Conservation (phyloP, 2,329 filamentous ascomycete species). For the Alternaria longipes region DNA sequence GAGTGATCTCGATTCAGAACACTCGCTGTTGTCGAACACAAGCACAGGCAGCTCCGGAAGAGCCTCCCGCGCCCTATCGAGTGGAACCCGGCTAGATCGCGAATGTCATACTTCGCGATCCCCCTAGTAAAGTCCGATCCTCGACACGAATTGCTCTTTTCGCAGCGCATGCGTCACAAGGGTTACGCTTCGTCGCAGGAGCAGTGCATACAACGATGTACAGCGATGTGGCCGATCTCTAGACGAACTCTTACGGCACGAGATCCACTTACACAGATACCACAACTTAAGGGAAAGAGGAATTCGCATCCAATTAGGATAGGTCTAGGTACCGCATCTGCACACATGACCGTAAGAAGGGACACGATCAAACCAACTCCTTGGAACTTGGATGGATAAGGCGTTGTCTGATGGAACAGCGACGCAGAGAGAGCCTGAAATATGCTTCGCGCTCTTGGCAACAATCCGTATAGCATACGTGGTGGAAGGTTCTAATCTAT, state of each 20-base stretch:
- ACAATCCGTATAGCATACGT: neutral
- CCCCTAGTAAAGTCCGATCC: slow-evolving; percentile 14
- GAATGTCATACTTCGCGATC: slow-evolving; percentile 3
- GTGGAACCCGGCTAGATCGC: neutral
- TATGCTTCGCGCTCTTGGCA: neutral
- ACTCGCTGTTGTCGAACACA: neutral
- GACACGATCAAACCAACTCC: too few species aligned
- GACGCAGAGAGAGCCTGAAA: neutral
- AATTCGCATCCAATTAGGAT: neutral
- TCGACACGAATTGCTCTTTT: slow-evolving; percentile 10
- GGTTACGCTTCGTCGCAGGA: neutral
- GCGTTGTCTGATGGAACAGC: too few species aligned
- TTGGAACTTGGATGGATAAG: too few species aligned
- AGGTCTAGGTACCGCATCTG: neutral
- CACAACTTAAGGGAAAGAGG: neutral
- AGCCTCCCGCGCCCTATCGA: neutral
- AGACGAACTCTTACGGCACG: neutral
- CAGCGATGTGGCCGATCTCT: slow-evolving; percentile 6
- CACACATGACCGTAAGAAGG: neutral
- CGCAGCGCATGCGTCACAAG: neutral
- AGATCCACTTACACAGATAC: neutral
- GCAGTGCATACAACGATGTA: slow-evolving; percentile 1
- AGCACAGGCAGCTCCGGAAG: neutral
- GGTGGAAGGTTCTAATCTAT: neutral
- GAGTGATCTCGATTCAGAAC: neutral